phyloP scores from a whole-genome alignment of 1,284 basidiomycete genomes.

The Cerioporus squamosus region DNA sequence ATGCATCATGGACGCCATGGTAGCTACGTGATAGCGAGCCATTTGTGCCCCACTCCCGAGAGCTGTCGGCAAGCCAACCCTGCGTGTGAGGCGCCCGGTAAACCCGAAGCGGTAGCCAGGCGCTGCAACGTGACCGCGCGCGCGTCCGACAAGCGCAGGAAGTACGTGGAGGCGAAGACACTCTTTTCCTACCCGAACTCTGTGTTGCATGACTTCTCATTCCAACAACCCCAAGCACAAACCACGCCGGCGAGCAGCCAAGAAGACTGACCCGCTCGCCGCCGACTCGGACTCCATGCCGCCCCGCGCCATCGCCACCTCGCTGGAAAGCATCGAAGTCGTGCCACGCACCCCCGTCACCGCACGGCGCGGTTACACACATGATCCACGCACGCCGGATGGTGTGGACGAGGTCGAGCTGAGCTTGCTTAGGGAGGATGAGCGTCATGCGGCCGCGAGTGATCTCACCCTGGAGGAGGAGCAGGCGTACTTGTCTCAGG shows the following conservation, averaged over 20 bases:
- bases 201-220: slow-evolving; percentile 17
- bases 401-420: slow-evolving; percentile 63
- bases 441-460: slow-evolving; percentile 50
- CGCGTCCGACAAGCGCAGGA: not conserved
- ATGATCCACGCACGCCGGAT: slow-evolving; percentile 30
- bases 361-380: slow-evolving; percentile 40
- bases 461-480: slow-evolving; percentile 40
- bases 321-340: slow-evolving; percentile 67
- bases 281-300: slow-evolving; percentile 15
- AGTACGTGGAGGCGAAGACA: not conserved
- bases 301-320: slow-evolving; percentile 40
- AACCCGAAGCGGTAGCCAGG: no score
- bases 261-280: slow-evolving; percentile 10
- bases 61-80: no score
- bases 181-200: not conserved
- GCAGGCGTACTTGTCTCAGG: slow-evolving; percentile 27
- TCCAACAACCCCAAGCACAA: slow-evolving; percentile 15
- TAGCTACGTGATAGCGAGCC: no score
- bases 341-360: slow-evolving; percentile 60
- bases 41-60: no score
- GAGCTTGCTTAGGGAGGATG: slow-evolving; percentile 62
- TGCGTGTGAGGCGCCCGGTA: no score
- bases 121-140: not conserved
- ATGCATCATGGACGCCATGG: no score
- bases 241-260: slow-evolving; percentile 21